phyloP scores from a whole-genome alignment of 2,329 filamentous ascomycete species.

The Leptographium lundbergii region DNA sequence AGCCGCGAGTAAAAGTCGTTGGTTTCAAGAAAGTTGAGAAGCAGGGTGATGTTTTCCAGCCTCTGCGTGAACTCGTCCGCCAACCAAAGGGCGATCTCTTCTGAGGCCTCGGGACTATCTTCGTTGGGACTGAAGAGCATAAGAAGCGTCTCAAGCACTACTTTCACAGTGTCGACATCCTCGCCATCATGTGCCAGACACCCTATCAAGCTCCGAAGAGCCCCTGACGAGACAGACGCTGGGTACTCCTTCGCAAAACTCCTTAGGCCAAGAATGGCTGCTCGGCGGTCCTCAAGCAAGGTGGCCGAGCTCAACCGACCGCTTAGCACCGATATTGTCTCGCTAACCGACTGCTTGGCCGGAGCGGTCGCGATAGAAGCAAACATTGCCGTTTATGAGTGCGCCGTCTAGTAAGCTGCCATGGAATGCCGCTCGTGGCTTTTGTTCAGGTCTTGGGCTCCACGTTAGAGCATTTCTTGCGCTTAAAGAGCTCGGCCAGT shows the following conservation, averaged over 20 bases:
- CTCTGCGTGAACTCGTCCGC: slow-evolving; percentile 97
- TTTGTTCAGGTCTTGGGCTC: neutral
- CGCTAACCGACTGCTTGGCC: slow-evolving; percentile 88
- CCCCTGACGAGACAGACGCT: slow-evolving; percentile 86
- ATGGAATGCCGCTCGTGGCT: neutral
- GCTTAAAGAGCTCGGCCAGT: neutral
- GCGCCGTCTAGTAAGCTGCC: neutral
- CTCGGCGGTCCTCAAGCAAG: slow-evolving; percentile 84
- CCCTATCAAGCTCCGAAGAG: slow-evolving; percentile 76
- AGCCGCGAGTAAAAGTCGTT: slow-evolving; percentile 82
- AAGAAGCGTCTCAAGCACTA: slow-evolving; percentile 86
- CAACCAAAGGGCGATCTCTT: slow-evolving; percentile 91
- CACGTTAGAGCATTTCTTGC: neutral
- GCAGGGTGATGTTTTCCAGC: slow-evolving; percentile 87
- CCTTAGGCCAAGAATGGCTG: slow-evolving; percentile 80
- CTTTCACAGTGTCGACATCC: slow-evolving; percentile 92
- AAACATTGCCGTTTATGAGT: slow-evolving; percentile 32
- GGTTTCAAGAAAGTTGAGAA: slow-evolving; percentile 80
- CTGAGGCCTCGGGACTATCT: slow-evolving; percentile 77
- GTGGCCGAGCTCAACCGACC: slow-evolving; percentile 79
- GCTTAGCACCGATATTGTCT: slow-evolving; percentile 85
- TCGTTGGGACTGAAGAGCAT: slow-evolving; percentile 72
- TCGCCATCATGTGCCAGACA: slow-evolving; percentile 78
- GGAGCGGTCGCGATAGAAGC: slow-evolving; percentile 54
- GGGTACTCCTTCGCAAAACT: slow-evolving; percentile 96